A percentile compares a stretch with the other conserved stretches of the same genome.
Evolutionary conservation across 805 yeast species (phyloP).

Genomic region (Kuraishia borneana): DNA sequence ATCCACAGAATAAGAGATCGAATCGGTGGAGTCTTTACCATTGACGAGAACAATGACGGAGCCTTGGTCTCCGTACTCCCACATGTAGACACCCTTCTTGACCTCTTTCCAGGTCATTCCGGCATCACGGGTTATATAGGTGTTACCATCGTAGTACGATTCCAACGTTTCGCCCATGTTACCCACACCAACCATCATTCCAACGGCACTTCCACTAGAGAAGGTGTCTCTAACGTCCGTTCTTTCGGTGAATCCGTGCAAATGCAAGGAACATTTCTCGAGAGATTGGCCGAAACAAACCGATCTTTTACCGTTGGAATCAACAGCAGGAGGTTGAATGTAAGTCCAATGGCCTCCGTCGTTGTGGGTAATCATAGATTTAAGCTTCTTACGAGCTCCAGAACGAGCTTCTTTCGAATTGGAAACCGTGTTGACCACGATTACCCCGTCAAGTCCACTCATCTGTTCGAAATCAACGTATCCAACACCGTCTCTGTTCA

Average conservation of each 20-base stretch:
- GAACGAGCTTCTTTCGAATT: constrained; percentile 34
- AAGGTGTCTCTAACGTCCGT: constrained; percentile 69
- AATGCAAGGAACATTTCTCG: constrained; percentile 64
- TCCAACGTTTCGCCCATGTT: constrained; percentile 65
- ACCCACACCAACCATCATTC: constrained; percentile 77
- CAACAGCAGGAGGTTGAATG: constrained; percentile 54
- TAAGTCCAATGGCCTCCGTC: constrained; percentile 83
- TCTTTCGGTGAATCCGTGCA: constrained; percentile 85
- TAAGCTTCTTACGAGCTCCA: constrained; percentile 42
- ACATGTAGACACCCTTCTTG: constrained; percentile 59
- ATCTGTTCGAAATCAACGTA: constrained; percentile 81
- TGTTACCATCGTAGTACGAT: constrained; percentile 31
- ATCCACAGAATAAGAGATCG: constrained; percentile 55
- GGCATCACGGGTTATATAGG: constrained; percentile 68
- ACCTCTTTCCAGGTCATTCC: constrained; percentile 80
- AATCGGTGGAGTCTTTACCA: constrained; percentile 46
- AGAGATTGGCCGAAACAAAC: constrained; percentile 36
- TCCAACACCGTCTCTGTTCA: constrained; percentile 62
- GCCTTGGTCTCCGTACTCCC: constrained; percentile 95
- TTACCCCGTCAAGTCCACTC: constrained; percentile 77
- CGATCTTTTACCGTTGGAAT: constrained; percentile 46
- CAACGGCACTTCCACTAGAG: constrained; percentile 78
- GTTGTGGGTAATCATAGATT: constrained; percentile 67
- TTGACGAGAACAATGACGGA: constrained; percentile 67
- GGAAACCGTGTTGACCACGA: constrained; percentile 56